Evolutionary conservation across 2,329 filamentous ascomycete genomes (phyloP), one percentile per base, ranked within the genome.

Genomic region (Knoxdaviesia capensis): DNA sequence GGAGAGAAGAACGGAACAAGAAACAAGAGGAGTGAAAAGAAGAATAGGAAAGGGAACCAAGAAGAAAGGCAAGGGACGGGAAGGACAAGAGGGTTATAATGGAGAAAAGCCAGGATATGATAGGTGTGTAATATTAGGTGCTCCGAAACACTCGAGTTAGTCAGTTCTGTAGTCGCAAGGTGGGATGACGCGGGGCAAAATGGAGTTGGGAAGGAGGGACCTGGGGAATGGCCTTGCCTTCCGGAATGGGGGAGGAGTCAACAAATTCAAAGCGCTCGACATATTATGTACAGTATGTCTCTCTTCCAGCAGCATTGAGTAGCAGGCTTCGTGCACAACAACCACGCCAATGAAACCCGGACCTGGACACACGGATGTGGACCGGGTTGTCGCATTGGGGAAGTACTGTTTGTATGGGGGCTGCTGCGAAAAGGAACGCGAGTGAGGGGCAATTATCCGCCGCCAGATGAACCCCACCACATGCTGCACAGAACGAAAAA

Each of bases 51-150:
- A 40, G 44, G 34, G 28, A 34, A 36, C 30, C 40, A 40, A 42
- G 41, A 33, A 42, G 40, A 43, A 38, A 38, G 39, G 40, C 41
- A 47, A 36, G 38, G 38, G 8, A 37, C 40, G 37, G 34, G 34
- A 34, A 20, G 31, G 36, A 38, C 38, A 36, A 37, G 39, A 37
- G 41, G 41, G 41, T 43, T 34, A 38, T 37, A 40, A 38, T 36
- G 41, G 39, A 32, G 30, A 36, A 43, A 39, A 39, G 33, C 10
- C 35, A 6, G 39, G 31, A 35, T 10, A 20, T 41, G 10, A n/a
- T 33, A n/a, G 11, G 28, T n/a, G 20, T 9, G 38, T 40, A 40
- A n/a, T 8, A 31, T 20, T 20, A 31, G 30, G 38, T 40, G 34
- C 38, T 32, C 38, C n/a, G 10, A 33, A 10, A 40, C 38, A 7